Percentiles rank a stretch among this genome's conserved stretches.
Conservation (phyloP, 495 filamentous ascomycete genomes). For the Corynascus novoguineensis region DNA sequence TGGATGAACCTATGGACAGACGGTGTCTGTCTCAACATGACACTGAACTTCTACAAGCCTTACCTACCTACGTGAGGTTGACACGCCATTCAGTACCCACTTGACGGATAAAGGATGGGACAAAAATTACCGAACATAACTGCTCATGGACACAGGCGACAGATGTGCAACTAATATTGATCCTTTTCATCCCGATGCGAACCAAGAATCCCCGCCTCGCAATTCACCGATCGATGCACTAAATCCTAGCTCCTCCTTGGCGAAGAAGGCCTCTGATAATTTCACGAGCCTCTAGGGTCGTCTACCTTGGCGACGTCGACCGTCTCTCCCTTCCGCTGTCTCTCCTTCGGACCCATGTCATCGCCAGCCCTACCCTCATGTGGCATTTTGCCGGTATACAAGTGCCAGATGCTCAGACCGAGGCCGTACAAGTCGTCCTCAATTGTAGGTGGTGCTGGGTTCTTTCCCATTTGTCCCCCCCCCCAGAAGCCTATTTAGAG, state of each 20-base stretch:
- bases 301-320: not conserved
- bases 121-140: too few species aligned
- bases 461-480: not conserved
- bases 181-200: too few species aligned
- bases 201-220: not conserved
- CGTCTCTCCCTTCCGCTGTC: not conserved
- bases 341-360: conserved; percentile 1
- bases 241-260: conserved; percentile 8
- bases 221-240: not conserved
- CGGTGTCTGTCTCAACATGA: too few species aligned
- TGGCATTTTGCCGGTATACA: conserved; percentile 12
- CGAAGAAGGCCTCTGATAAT: conserved; percentile 7
- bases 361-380: conserved; percentile 1
- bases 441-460: conserved; percentile 1
- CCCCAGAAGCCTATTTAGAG: conserved; percentile 8
- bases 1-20: too few species aligned
- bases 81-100: too few species aligned
- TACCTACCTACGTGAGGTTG: too few species aligned
- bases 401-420: conserved; percentile 13
- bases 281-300: conserved; percentile 8
- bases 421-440: conserved; percentile 16
- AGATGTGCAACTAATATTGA: too few species aligned
- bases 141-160: too few species aligned
- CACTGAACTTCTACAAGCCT: too few species aligned
- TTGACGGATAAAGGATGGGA: too few species aligned